Evolutionary conservation across 2,329 filamentous ascomycete genomes (phyloP).

Genomic region (Colletotrichum brevisporum): DNA sequence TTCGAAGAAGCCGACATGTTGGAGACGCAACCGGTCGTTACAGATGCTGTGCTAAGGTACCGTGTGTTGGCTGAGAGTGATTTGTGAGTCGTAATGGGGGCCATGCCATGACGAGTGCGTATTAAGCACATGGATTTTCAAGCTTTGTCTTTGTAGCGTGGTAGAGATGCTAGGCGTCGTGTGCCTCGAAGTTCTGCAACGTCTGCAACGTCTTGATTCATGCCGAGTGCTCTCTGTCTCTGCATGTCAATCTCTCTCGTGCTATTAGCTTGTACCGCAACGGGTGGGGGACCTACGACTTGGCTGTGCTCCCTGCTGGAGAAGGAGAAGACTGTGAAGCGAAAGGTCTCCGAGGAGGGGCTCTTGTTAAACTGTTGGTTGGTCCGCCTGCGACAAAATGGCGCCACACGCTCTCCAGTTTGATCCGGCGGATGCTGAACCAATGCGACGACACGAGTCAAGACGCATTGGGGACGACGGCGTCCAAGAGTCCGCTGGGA

Average conservation of each 20-base stretch:
- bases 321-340: neutral
- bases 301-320: no score
- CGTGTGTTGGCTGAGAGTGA: constrained; percentile 19
- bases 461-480: constrained; percentile 30
- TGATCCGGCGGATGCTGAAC: constrained; percentile 10
- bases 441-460: constrained; percentile 40
- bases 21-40: constrained; percentile 8
- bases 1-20: constrained; percentile 6
- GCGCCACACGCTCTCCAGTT: constrained; percentile 26
- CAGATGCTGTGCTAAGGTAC: constrained; percentile 7
- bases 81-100: constrained; percentile 13
- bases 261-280: no score
- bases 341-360: constrained; percentile 9
- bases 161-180: constrained; percentile 8
- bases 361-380: constrained; percentile 19
- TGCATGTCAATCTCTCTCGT: neutral
- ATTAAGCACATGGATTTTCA: constrained; percentile 9
- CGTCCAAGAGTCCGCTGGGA: constrained; percentile 6
- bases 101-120: neutral
- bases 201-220: constrained; percentile 29
- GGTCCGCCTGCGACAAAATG: constrained; percentile 23
- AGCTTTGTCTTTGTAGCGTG: constrained; percentile 3
- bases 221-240: constrained; percentile 9
- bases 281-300: neutral
- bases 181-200: constrained; percentile 13